A percentile compares a stretch with the other conserved stretches of the same genome.
These are phyloP conservation scores for Microsporum canis DNA, from an alignment of 2,329 filamentous ascomycete genomes.

Conservation along the genomic window DNA sequence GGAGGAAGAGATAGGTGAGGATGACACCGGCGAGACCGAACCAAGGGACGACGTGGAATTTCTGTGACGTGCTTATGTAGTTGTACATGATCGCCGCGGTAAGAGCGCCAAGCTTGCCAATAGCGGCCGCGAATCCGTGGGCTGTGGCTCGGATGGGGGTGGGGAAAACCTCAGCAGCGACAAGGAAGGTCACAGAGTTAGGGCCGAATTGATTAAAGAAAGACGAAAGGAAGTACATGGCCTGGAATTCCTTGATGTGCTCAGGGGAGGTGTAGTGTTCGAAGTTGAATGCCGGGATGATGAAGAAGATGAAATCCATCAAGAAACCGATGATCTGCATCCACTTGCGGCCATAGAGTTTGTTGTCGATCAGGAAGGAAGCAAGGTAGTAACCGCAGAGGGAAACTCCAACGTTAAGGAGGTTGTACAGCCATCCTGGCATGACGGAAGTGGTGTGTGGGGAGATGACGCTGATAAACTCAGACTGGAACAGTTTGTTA, in stretches of 20 bases:
- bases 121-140: conserved; percentile 86
- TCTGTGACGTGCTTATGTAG: conserved; percentile 74
- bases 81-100: conserved; percentile 83
- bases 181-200: conserved; percentile 92
- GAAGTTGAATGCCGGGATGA: conserved; percentile 81
- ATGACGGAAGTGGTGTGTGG: conserved; percentile 60
- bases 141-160: conserved; percentile 86
- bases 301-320: conserved; percentile 85
- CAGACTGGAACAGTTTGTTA: conserved; percentile 91
- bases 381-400: conserved; percentile 83
- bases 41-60: conserved; percentile 91
- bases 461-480: conserved; percentile 78
- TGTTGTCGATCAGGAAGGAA: conserved; percentile 84
- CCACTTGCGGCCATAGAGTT: conserved; percentile 88
- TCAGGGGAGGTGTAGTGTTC: conserved; percentile 62
- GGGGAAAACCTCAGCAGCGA: conserved; percentile 92
- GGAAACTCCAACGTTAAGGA: conserved; percentile 80
- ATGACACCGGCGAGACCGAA: conserved; percentile 82
- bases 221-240: conserved; percentile 95
- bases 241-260: conserved; percentile 80
- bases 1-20: conserved; percentile 73
- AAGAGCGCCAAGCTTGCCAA: conserved; percentile 80
- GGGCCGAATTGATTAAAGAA: conserved; percentile 99
- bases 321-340: conserved; percentile 95
- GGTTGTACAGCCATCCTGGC: conserved; percentile 81